Evolutionary conservation across 1,139 yeast species (phyloP).

Genomic region (Blastobotrys indianensis): DNA sequence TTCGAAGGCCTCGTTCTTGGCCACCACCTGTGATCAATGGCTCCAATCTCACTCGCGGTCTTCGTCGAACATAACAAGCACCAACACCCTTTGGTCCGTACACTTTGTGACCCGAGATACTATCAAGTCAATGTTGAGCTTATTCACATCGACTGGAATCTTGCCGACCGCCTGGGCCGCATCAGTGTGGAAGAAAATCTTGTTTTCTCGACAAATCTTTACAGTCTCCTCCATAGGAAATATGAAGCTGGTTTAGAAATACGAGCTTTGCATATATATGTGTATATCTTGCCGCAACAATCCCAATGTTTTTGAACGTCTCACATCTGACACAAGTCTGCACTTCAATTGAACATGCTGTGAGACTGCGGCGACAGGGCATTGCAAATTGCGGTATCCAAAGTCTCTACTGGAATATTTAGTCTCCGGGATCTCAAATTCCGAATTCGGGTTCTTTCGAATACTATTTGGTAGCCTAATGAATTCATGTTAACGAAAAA

Average conservation of each 20-base stretch:
- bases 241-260: constrained; percentile 94
- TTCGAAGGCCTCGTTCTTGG: constrained; percentile 95
- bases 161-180: constrained; percentile 98
- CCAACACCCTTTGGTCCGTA: constrained; percentile 99
- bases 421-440: no score
- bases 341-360: no score
- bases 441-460: no score
- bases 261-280: no score
- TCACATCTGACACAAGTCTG: no score
- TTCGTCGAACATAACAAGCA: constrained; percentile 90
- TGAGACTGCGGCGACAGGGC: no score
- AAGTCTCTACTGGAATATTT: no score
- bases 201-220: constrained; percentile 71
- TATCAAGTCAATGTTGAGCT: constrained; percentile 86
- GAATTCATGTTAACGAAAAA: no score
- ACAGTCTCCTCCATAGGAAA: constrained; percentile 97
- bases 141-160: constrained; percentile 86
- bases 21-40: constrained; percentile 98
- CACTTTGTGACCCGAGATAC: constrained; percentile 91
- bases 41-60: constrained; percentile 96
- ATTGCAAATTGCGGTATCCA: no score
- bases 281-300: no score
- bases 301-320: no score
- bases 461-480: no score
- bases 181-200: constrained; percentile 97